These are phyloP conservation scores for Rhytidhysteron rufulum DNA, from an alignment of 2,329 filamentous ascomycete species.

Conservation along the genomic window DNA sequence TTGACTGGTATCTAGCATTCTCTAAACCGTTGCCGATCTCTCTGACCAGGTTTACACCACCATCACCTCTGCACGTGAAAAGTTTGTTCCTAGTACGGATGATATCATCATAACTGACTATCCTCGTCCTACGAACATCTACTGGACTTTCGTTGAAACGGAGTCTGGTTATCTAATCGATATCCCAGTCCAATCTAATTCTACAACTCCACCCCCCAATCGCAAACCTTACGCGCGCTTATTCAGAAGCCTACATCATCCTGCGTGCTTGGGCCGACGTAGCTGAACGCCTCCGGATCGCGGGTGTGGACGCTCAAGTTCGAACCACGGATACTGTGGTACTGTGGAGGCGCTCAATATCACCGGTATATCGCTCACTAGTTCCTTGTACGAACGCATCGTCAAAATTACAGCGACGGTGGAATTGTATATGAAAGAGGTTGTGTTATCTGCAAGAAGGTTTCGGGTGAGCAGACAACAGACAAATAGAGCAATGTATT, in stretches of 20 bases:
- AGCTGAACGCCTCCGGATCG: constrained; percentile 25
- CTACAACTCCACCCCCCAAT: constrained; percentile 31
- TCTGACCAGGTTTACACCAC: constrained; percentile 20
- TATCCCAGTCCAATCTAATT: constrained; percentile 30
- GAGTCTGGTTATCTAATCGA: constrained; percentile 28
- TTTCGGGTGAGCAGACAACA: no score
- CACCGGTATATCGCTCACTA: constrained; percentile 22
- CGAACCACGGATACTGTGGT: constrained; percentile 23
- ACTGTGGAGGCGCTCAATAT: constrained; percentile 33
- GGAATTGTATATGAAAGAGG: constrained; percentile 16
- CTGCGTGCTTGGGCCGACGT: constrained; percentile 33
- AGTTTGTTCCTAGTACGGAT: constrained; percentile 20
- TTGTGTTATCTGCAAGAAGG: constrained; percentile 29
- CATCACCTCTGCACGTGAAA: constrained; percentile 23
- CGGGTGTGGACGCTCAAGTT: constrained; percentile 30
- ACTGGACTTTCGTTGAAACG: constrained; percentile 32
- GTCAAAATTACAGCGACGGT: constrained; percentile 31
- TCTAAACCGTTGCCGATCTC: constrained; percentile 30
- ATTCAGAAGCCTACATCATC: constrained; percentile 34
- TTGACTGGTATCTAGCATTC: constrained; percentile 30
- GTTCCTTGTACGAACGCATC: constrained; percentile 31
- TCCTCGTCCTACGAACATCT: constrained; percentile 21
- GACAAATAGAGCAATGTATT: no score
- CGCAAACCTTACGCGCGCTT: constrained; percentile 29
- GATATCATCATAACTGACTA: constrained; percentile 31